These are phyloP conservation scores for Kazachstania kunashirensis DNA, from an alignment of 805 yeast species.

Conservation along the genomic window DNA sequence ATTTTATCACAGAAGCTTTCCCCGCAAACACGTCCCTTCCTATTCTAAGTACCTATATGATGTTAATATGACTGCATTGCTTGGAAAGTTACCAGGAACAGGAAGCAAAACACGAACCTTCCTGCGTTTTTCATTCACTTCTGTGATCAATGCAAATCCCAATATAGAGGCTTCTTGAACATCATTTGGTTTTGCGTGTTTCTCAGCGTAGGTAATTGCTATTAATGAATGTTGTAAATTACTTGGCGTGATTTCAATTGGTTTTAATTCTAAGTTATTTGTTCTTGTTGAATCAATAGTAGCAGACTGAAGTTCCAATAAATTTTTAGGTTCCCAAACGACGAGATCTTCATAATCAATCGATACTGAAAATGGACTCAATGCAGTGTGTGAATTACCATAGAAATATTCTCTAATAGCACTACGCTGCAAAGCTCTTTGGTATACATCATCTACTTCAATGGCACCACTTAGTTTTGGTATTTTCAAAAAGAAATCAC, in stretches of 20 bases:
- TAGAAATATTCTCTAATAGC: slow-evolving; percentile 83
- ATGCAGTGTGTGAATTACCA: slow-evolving; percentile 54
- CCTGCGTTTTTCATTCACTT: slow-evolving; percentile 65
- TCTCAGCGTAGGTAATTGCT: slow-evolving; percentile 48
- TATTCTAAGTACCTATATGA: slow-evolving; percentile 75
- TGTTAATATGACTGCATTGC: slow-evolving; percentile 64
- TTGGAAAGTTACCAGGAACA: slow-evolving; percentile 78
- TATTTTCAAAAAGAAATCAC: slow-evolving; percentile 40
- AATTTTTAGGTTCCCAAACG: slow-evolving; percentile 48
- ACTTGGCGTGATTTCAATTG: slow-evolving; percentile 39
- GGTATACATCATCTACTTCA: slow-evolving; percentile 58
- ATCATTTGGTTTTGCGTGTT: slow-evolving; percentile 38
- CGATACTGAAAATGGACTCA: slow-evolving; percentile 82
- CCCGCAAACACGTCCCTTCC: background rate
- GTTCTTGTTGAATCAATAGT: slow-evolving; percentile 12
- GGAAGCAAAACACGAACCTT: slow-evolving; percentile 71
- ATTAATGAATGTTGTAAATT: slow-evolving; percentile 68
- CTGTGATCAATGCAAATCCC: slow-evolving; percentile 65
- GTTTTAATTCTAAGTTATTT: slow-evolving; percentile 22
- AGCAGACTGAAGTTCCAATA: slow-evolving; percentile 16
- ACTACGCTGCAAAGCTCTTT: slow-evolving; percentile 63
- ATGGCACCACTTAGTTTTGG: slow-evolving; percentile 70
- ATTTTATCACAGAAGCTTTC: too few relatives aligned
- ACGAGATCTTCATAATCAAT: slow-evolving; percentile 52
- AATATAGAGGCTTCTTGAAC: slow-evolving; percentile 49